Evolutionary conservation across 192 early-diverging fungal genomes (phyloP).

Genomic region (Mortierella claussenii): DNA sequence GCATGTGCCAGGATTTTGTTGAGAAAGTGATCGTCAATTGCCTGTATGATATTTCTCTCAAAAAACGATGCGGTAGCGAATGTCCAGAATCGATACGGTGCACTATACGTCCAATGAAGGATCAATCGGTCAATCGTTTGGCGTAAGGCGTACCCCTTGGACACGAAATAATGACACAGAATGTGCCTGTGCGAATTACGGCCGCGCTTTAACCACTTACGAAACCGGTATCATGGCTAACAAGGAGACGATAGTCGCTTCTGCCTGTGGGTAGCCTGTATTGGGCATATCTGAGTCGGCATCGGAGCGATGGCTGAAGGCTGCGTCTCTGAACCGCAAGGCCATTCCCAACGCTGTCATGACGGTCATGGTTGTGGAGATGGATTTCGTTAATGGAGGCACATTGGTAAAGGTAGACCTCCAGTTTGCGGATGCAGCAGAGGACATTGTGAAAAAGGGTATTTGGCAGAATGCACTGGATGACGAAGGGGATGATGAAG

Average conservation of each 20-base stretch:
- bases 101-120: too few relatives aligned
- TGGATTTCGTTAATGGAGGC: conserved; percentile 58
- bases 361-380: conserved; percentile 49
- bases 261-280: too few relatives aligned
- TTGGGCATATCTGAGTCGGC: too few relatives aligned
- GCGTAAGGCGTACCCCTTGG: too few relatives aligned
- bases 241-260: conserved; percentile 10
- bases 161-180: too few relatives aligned
- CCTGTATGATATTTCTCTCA: conserved; percentile 37
- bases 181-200: too few relatives aligned
- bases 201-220: too few relatives aligned
- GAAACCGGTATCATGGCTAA: conserved; percentile 31
- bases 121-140: too few relatives aligned
- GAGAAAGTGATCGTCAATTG: not conserved
- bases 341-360: conserved; percentile 33
- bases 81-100: conserved; percentile 42
- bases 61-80: conserved; percentile 50
- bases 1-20: too few relatives aligned
- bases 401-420: conserved; percentile 52
- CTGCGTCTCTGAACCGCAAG: conserved; percentile 24
- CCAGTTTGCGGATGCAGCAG: conserved; percentile 19
- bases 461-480: too few relatives aligned
- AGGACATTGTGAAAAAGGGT: too few relatives aligned
- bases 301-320: not conserved
- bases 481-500: too few relatives aligned